These are phyloP conservation scores for Pezicula radicicola DNA, from an alignment of 2,329 filamentous ascomycete species.

Conservation along the genomic window DNA sequence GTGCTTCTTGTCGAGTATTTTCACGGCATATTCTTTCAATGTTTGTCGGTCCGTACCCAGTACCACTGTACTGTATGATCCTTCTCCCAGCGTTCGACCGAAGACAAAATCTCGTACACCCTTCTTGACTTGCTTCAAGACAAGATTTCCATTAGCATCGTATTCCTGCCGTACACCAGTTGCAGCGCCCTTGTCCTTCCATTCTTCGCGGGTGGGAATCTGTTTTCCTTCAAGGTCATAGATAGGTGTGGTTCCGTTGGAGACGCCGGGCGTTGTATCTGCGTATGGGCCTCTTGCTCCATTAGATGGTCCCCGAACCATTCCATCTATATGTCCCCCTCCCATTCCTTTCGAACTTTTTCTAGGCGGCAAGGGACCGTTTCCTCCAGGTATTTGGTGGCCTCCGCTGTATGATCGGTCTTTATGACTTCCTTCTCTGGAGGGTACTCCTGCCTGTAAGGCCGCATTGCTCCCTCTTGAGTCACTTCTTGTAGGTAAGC, in stretches of 20 bases:
- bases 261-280: neutral
- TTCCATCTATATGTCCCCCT: slow-evolving; percentile 44
- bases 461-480: slow-evolving; percentile 58
- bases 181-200: slow-evolving; percentile 94
- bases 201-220: slow-evolving; percentile 76
- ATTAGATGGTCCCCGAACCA: slow-evolving; percentile 18
- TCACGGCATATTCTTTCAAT: slow-evolving; percentile 94
- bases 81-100: slow-evolving; percentile 85
- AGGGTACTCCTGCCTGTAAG: slow-evolving; percentile 58
- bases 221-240: slow-evolving; percentile 56
- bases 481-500: slow-evolving; percentile 55
- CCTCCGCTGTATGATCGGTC: slow-evolving; percentile 65
- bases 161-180: slow-evolving; percentile 78
- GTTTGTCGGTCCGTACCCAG: slow-evolving; percentile 92
- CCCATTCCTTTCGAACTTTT: slow-evolving; percentile 72
- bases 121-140: slow-evolving; percentile 87
- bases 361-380: slow-evolving; percentile 67
- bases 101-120: slow-evolving; percentile 97
- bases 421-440: slow-evolving; percentile 66
- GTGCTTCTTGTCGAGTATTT: slow-evolving; percentile 95
- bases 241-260: slow-evolving; percentile 32
- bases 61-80: slow-evolving; percentile 95
- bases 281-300: neutral
- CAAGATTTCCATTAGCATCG: slow-evolving; percentile 78
- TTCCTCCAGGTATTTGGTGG: slow-evolving; percentile 46